Conservation (phyloP, 768 basidiomycete species). For the Amanita exitialis region DNA sequence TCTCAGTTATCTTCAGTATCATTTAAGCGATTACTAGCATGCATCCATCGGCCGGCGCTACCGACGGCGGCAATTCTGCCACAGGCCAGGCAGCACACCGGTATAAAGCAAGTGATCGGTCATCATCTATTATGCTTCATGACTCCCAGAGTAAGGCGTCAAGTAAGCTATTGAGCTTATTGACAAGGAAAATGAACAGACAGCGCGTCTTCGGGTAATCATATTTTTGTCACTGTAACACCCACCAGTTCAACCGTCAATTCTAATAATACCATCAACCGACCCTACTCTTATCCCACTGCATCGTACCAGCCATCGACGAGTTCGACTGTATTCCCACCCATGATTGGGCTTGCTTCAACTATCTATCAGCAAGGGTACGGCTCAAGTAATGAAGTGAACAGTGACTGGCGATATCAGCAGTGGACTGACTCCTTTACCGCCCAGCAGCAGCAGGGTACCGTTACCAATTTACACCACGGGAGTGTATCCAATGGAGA, state of each 20-base stretch:
- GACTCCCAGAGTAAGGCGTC: neutral
- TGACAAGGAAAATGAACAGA: neutral
- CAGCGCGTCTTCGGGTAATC: neutral
- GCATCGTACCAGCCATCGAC: constrained; percentile 8
- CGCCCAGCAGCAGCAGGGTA: constrained; percentile 12
- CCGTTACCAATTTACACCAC: constrained; percentile 1
- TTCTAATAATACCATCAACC: constrained; percentile 3
- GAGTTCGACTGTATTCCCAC: constrained; percentile 16
- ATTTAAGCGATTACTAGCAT: neutral
- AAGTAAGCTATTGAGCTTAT: neutral
- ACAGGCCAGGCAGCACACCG: neutral
- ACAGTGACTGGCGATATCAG: constrained; percentile 26
- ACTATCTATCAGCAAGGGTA: constrained; percentile 44
- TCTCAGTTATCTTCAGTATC: neutral
- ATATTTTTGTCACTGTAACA: constrained; percentile 1
- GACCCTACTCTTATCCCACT: neutral
- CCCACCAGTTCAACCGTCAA: neutral
- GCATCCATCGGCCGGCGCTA: neutral
- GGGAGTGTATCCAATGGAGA: neutral
- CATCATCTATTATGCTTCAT: neutral
- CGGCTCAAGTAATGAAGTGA: constrained; percentile 16
- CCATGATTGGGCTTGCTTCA: constrained; percentile 47
- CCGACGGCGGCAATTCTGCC: neutral
- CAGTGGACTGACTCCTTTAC: constrained; percentile 26
- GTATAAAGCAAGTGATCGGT: neutral